These are phyloP conservation scores for Apiotrichum porosum DNA, from an alignment of 1,284 basidiomycete species.

Conservation along the genomic window DNA sequence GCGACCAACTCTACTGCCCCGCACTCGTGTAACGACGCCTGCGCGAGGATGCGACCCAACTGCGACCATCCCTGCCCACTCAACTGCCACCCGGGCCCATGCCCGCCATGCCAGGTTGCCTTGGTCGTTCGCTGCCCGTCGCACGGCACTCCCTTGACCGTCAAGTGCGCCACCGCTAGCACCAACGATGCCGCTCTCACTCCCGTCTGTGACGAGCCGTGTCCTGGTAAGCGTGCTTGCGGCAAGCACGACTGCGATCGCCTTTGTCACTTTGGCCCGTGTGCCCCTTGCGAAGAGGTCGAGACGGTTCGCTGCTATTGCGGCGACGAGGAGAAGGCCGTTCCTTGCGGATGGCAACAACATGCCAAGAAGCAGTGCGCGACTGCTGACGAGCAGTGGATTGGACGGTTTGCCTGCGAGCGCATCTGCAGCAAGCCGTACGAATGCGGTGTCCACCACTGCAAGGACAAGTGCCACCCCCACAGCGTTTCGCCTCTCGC, in stretches of 20 bases:
- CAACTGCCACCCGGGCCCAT: constrained; percentile 68
- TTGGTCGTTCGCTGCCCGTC: constrained; percentile 63
- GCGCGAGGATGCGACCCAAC: constrained; percentile 58
- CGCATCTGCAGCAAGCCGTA: constrained; percentile 62
- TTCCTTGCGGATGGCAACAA: constrained; percentile 62
- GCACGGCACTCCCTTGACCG: constrained; percentile 57
- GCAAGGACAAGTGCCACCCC: constrained; percentile 63
- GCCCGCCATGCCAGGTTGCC: constrained; percentile 62
- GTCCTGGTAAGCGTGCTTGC: constrained; percentile 59
- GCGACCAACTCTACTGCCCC: constrained; percentile 66
- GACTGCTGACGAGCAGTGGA: constrained; percentile 53
- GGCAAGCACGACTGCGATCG: constrained; percentile 58
- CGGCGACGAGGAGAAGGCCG: constrained; percentile 60
- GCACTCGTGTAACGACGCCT: constrained; percentile 74
- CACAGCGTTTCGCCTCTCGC: constrained; percentile 57
- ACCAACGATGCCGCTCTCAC: constrained; percentile 46
- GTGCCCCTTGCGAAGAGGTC: constrained; percentile 58
- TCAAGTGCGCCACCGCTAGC: constrained; percentile 58
- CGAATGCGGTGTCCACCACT: constrained; percentile 69
- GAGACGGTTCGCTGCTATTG: constrained; percentile 68
- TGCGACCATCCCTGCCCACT: constrained; percentile 68
- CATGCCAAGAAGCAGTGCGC: constrained; percentile 36
- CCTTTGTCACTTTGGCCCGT: constrained; percentile 68
- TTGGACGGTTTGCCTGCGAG: constrained; percentile 65
- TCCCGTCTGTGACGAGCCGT: constrained; percentile 64